phyloP scores from a whole-genome alignment of 192 early-diverging fungal genomes.

The Anaeromyces robustus region DNA sequence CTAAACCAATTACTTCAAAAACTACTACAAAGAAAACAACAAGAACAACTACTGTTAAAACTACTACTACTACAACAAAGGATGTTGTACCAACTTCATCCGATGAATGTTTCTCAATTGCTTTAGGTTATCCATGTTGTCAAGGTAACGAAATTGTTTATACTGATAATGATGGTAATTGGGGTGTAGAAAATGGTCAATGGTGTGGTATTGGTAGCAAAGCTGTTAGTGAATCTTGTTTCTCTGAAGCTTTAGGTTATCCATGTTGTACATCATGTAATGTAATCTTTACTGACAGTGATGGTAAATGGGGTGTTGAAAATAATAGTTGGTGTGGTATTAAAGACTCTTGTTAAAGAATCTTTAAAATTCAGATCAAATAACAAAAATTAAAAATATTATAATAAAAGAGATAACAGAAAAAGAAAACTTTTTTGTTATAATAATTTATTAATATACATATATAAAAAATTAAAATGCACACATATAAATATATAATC shows the following conservation, averaged over 20 bases:
- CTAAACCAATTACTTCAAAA: not conserved
- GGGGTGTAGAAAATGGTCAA: not conserved
- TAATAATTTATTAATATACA: too few species aligned
- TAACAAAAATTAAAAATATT: too few species aligned
- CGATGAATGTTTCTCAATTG: not conserved
- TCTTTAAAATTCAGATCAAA: too few species aligned
- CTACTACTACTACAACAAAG: not conserved
- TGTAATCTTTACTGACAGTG: not conserved
- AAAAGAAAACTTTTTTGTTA: too few species aligned
- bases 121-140: not conserved
- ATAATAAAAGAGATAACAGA: too few species aligned
- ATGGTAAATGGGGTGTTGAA: not conserved
- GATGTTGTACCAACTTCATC: not conserved
- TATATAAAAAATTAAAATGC: too few species aligned
- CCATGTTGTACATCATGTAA: not conserved
- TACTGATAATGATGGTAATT: not conserved
- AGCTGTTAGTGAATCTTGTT: not conserved
- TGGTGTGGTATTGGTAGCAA: not conserved
- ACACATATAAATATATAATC: too few species aligned
- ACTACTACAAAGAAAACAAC: too few species aligned
- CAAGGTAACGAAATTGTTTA: not conserved
- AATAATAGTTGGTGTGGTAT: not conserved
- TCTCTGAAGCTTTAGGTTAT: not conserved
- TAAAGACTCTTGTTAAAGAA: not conserved
- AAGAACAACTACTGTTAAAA: not conserved